A percentile compares a stretch with the other conserved stretches of the same genome.
phyloP scores from a whole-genome alignment of 257 asterid genomes.

The Capsicum chinense region DNA sequence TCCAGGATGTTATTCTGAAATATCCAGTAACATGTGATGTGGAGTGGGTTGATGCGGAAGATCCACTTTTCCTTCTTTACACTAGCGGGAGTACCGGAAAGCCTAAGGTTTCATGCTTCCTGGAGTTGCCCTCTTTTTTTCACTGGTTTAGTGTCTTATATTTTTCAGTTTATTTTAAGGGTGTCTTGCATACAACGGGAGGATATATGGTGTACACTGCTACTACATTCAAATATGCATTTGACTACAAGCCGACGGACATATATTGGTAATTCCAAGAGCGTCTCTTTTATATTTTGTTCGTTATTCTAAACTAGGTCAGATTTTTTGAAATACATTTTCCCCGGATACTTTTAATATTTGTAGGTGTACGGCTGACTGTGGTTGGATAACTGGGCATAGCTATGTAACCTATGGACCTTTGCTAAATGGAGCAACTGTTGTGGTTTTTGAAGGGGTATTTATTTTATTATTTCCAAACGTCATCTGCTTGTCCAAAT shows the following conservation, averaged over 20 bases:
- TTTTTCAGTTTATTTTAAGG: conserved; percentile 55
- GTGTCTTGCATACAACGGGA: conserved; percentile 98
- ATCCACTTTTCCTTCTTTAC: conserved; percentile 96
- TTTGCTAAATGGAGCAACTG: conserved; percentile 85
- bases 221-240: conserved; percentile 92
- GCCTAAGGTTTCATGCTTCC: conserved; percentile 76
- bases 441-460: conserved; percentile 97
- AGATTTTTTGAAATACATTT: conserved; percentile 35
- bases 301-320: conserved; percentile 21
- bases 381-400: conserved; percentile 99
- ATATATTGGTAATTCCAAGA: conserved; percentile 71
- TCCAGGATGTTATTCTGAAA: conserved; percentile 79
- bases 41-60: conserved; percentile 98
- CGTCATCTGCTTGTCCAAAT: background rate
- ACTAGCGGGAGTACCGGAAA: conserved; percentile 99
- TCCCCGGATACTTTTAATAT: conserved; percentile 28
- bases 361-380: conserved; percentile 98
- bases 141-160: conserved; percentile 38
- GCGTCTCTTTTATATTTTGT: conserved; percentile 10
- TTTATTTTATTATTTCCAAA: conserved; percentile 32
- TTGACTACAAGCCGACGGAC: conserved; percentile 92
- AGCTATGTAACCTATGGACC: conserved; percentile 99
- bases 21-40: conserved; percentile 81
- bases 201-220: conserved; percentile 99
- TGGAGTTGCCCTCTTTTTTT: conserved; percentile 34